Evolutionary conservation across 352 stramenopile species (phyloP), one percentile per base, ranked within the genome.

Genomic region (Phytophthora macrochlamydospora): DNA sequence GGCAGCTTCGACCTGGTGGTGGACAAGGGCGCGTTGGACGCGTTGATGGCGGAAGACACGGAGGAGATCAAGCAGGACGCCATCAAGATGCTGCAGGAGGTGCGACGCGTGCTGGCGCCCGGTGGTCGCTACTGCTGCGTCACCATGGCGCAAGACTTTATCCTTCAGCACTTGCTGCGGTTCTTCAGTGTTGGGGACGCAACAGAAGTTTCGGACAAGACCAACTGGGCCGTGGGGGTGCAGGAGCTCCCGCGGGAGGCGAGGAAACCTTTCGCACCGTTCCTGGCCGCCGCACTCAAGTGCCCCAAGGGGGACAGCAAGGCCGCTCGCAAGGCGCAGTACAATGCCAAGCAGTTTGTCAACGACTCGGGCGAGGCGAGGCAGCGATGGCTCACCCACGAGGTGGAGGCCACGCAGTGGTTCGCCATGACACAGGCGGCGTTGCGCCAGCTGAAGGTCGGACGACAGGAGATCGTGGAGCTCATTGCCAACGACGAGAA

Each of bases 1-100:
- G 81, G 8, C 2, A 81, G 67, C 51, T 94, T 93, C 56, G 84
- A 94, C 49, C 67, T 91, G 30, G 79, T 95, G 31, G 56, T 95
- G 62, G 87, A 95, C 68, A 94, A 94, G 64, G 87, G 87, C 24
- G 84, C 86, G n/a, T 51, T 95, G 37, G 87, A 95, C 56, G 87
- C 86, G 13, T 59, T 95, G 13, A 85, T 93, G 70, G 72, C 81
- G 1, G 74, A 82, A 30, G 65, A 86, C 56, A 86, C 71, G 18
- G 24, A 56, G 2, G 78, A 82, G 7, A 70, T 87, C 30, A 59
- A 67, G 5, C 29, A 50, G 6, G 71, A 90, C 51, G 87, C 82
- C 12, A 58, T 56, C n/a, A 81, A 73, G 50, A 92, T 94, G 84
- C 67, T 95, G 38, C 52, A 62, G n/a, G 83, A 94, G 52, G 69